Base-by-base conservation (phyloP, 139 green algal genomes). In the Deuterostichococcus epilithicus region DNA sequence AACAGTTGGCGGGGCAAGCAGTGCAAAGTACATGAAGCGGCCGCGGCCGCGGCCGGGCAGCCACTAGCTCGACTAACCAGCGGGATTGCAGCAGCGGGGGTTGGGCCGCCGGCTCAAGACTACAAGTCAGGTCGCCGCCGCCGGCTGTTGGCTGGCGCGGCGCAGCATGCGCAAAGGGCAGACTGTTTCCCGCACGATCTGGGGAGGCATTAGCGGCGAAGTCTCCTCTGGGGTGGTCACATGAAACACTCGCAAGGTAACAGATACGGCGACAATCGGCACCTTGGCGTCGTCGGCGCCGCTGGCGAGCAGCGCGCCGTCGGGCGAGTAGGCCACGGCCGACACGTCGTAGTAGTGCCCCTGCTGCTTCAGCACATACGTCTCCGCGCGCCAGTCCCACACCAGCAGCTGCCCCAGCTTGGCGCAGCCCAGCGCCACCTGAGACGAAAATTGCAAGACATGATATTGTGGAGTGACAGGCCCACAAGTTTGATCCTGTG, bases 311-410 rank as follows among this genome's bases (percentile, higher is more conserved):
- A 91, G 77, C 8, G 77, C 79, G 13, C 93, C 94, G 66, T 98
- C 96, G 0, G 91, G 91, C 15, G 91, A 96, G 84, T 94, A 98
- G 26, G 87, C 88, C 0, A 80, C 72, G 3, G 86, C 68, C 1
- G 83, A 77, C 1, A 97, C 88, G 78, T 97, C 95, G 74, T 91
- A 94, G 68, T 83, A 89, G 84, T 99, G 96, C 44, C 52, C 71
- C 73, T 94, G 88, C 84, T 97, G 92, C 83, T 92, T 94, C 22
- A 98, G 83, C 47, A 98, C 92, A 78, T 99, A 98, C 33, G 82
- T 94, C 86, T 99, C 96, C 28, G 82, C 91, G 44, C 91, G 87
- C 96, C 96, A 99, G 80, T 99, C 96, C 96, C 96, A 99, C 60
- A 99, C 96, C 78, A 99, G 87, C 88, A 99, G 85, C 91, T 99